Conservation (phyloP, 805 yeast genomes). For the Kregervanrija fluxuum region DNA sequence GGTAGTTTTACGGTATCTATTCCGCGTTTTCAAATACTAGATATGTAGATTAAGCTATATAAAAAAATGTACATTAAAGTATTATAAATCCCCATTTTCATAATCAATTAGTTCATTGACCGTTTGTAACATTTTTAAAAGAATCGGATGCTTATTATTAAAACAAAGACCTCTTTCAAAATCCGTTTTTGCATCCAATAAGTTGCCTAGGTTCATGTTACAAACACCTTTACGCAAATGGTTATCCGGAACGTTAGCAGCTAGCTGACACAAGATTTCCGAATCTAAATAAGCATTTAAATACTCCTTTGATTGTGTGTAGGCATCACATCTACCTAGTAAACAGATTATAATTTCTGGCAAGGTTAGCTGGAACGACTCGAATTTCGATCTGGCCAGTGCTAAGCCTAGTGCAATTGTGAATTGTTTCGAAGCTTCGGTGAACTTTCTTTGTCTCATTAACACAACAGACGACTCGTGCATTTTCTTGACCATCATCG, state of each 20-base stretch:
- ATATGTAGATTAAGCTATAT: too few species aligned
- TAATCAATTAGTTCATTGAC: constrained; percentile 42
- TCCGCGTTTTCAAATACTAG: too few species aligned
- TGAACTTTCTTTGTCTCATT: constrained; percentile 46
- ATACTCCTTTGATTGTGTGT: constrained; percentile 46
- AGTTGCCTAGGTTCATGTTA: constrained; percentile 51
- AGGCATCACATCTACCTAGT: constrained; percentile 66
- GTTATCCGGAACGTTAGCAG: constrained; percentile 57
- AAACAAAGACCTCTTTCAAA: constrained; percentile 71
- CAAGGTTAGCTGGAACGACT: constrained; percentile 62
- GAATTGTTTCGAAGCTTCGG: constrained; percentile 58
- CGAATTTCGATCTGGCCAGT: constrained; percentile 62
- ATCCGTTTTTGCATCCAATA: constrained; percentile 54
- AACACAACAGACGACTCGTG: constrained; percentile 57
- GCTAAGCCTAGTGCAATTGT: constrained; percentile 63
- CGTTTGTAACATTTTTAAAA: constrained; percentile 40
- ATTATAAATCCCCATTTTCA: constrained; percentile 47
- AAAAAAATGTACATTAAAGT: neutral
- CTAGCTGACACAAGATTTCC: constrained; percentile 54
- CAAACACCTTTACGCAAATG: constrained; percentile 67
- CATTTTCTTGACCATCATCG: constrained; percentile 56
- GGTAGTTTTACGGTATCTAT: too few species aligned
- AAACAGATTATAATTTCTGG: constrained; percentile 61
- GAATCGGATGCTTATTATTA: constrained; percentile 43
- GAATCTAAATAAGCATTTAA: constrained; percentile 62